Conservation (phyloP, 768 basidiomycete species). For the Calocera viscosa region DNA sequence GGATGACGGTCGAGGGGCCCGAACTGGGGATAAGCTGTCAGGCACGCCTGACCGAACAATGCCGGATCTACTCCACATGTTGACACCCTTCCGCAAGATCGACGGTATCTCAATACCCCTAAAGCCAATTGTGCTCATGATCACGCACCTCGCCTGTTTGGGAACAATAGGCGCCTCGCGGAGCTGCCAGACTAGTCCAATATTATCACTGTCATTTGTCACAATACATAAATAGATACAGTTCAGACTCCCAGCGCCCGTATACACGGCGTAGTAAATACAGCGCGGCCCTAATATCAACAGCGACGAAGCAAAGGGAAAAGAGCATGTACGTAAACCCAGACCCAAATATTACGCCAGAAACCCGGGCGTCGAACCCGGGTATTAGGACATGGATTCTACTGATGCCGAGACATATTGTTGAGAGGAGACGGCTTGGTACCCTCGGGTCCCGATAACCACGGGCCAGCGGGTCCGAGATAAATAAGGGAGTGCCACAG, state of each 20-base stretch:
- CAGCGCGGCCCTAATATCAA: neutral
- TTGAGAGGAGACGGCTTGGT: neutral
- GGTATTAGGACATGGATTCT: neutral
- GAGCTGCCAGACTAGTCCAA: neutral
- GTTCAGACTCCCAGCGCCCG: neutral
- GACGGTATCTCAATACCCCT: neutral
- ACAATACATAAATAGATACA: conserved; percentile 8
- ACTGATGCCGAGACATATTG: neutral
- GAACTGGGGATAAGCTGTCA: neutral
- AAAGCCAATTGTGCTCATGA: neutral
- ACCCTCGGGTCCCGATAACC: neutral
- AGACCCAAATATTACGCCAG: neutral
- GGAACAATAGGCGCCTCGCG: conserved; percentile 3
- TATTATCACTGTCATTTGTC: conserved; percentile 2
- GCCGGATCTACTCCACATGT: neutral
- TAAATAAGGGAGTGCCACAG: neutral
- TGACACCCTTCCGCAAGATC: neutral
- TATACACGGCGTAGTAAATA: neutral
- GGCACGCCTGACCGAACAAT: neutral
- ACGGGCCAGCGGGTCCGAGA: neutral
- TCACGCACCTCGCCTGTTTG: neutral
- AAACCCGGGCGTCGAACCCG: neutral
- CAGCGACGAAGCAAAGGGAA: neutral
- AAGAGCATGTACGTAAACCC: neutral
- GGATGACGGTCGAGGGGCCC: neutral